phyloP scores from a whole-genome alignment of 2,329 filamentous ascomycete species.

The Colletotrichum agaves region DNA sequence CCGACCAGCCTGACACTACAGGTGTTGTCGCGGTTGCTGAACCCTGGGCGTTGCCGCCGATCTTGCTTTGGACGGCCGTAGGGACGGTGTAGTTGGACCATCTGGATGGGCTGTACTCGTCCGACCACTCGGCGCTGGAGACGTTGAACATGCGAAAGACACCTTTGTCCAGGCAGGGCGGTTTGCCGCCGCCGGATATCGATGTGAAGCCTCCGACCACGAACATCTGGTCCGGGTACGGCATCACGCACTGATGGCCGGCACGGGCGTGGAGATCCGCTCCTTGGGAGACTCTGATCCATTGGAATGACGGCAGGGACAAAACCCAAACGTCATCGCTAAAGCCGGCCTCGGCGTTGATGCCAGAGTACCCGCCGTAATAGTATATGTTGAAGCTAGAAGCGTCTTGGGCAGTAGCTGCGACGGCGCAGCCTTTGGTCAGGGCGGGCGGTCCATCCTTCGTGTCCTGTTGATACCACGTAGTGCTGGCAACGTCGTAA shows the following conservation, averaged over 20 bases:
- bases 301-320: constrained; percentile 82
- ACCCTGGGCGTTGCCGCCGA: constrained; percentile 74
- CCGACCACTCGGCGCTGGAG: constrained; percentile 74
- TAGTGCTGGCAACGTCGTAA: constrained; percentile 76
- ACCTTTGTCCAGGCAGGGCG: constrained; percentile 60
- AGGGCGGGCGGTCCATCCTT: constrained; percentile 65
- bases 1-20: constrained; percentile 65
- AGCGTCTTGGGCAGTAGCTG: constrained; percentile 75
- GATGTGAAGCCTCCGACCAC: constrained; percentile 74
- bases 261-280: constrained; percentile 66
- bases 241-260: constrained; percentile 79
- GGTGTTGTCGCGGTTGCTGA: constrained; percentile 77
- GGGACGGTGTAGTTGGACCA: constrained; percentile 78
- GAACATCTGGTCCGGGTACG: constrained; percentile 85
- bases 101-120: constrained; percentile 72
- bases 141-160: constrained; percentile 78
- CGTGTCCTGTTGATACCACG: constrained; percentile 77
- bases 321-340: constrained; percentile 83
- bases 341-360: constrained; percentile 52
- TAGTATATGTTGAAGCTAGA: constrained; percentile 87
- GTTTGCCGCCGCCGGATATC: constrained; percentile 39
- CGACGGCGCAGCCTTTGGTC: constrained; percentile 77
- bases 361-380: constrained; percentile 78
- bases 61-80: constrained; percentile 67
- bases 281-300: constrained; percentile 68